Conservation (phyloP, 2,329 filamentous ascomycete genomes). For the Colletotrichum endophyticum region DNA sequence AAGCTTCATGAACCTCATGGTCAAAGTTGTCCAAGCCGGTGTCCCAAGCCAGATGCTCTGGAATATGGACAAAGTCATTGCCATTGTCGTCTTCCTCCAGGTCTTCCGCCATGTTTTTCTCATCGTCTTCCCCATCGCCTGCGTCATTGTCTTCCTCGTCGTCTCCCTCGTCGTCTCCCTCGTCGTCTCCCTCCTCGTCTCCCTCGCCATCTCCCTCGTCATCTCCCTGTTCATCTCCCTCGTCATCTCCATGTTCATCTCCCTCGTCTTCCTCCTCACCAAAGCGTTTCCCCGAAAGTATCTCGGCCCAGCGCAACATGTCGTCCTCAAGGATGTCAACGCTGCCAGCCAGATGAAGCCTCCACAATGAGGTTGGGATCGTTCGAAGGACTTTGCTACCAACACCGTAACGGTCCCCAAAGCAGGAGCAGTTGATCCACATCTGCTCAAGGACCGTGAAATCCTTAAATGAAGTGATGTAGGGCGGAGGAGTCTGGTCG, state of each 20-base stretch:
- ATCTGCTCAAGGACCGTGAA: neutral
- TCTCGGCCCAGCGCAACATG: neutral
- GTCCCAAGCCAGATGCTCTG: neutral
- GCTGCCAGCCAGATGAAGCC: neutral
- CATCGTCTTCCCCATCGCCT: neutral
- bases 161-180: neutral
- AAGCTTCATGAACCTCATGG: neutral
- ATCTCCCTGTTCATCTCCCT: neutral
- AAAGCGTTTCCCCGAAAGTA: neutral
- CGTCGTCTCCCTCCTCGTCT: neutral
- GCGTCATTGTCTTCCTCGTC: neutral
- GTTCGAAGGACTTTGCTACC: neutral
- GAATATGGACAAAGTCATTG: neutral
- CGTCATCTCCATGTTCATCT: neutral
- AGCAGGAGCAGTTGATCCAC: neutral
- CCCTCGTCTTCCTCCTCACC: neutral
- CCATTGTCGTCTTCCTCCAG: neutral
- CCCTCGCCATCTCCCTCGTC: neutral
- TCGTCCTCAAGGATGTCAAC: rapidly evolving
- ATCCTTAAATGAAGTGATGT: rapidly evolving
- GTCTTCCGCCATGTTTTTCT: neutral
- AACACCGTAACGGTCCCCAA: neutral
- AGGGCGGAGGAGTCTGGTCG: neutral
- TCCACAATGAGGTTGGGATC: neutral
- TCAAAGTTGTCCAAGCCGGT: rapidly evolving